Conservation (phyloP, 192 early-diverging fungal genomes). For the Dissophora globulifera region DNA sequence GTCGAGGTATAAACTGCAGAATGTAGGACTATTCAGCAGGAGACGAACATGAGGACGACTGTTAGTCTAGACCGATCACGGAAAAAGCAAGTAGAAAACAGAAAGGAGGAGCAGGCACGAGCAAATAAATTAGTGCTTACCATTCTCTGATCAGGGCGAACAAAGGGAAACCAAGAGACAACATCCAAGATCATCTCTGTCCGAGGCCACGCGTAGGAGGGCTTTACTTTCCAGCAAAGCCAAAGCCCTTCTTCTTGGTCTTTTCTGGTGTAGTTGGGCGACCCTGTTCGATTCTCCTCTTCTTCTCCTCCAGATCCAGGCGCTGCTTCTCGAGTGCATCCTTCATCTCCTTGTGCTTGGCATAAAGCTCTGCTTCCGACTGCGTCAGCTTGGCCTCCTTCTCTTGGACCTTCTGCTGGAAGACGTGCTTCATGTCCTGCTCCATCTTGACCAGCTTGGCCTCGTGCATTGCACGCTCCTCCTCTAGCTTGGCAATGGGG, state of each 20-base stretch:
- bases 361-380: constrained; percentile 96
- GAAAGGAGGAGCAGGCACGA: too few relatives aligned
- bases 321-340: constrained; percentile 95
- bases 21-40: too few relatives aligned
- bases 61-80: too few relatives aligned
- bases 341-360: constrained; percentile 99
- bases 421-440: constrained; percentile 97
- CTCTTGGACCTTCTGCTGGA: constrained; percentile 99
- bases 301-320: constrained; percentile 94
- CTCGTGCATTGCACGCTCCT: constrained; percentile 92
- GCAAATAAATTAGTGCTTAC: too few relatives aligned
- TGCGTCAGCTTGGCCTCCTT: constrained; percentile 99
- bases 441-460: constrained; percentile 99
- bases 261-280: constrained; percentile 81
- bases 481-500: constrained; percentile 84
- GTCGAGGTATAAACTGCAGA: too few relatives aligned
- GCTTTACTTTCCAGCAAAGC: constrained; percentile 62
- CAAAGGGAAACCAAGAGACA: too few relatives aligned
- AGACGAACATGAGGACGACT: too few relatives aligned
- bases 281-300: constrained; percentile 82
- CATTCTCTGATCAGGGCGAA: too few relatives aligned
- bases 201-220: too few relatives aligned
- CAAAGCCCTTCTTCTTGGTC: constrained; percentile 79
- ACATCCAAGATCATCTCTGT: too few relatives aligned
- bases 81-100: too few relatives aligned